phyloP scores from a whole-genome alignment of 192 early-diverging fungal species.

The Piromyces finnis region DNA sequence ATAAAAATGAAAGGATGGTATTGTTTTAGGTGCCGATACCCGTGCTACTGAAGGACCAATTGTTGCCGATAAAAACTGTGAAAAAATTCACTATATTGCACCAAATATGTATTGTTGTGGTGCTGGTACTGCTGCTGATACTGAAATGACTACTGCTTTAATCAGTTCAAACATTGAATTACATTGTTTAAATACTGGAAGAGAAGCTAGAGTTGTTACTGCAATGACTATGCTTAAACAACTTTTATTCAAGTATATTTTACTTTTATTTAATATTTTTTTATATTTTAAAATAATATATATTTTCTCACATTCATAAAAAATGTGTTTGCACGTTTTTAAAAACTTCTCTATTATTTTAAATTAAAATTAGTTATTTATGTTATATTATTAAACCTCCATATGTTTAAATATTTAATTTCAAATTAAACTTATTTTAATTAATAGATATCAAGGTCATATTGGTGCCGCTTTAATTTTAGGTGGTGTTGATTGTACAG shows the following conservation, averaged over 20 bases:
- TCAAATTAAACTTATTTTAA: neutral
- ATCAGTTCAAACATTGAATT: conserved; percentile 88
- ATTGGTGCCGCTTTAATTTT: conserved; percentile 86
- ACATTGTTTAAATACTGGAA: conserved; percentile 75
- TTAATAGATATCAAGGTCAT: conserved; percentile 72
- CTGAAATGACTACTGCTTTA: conserved; percentile 81
- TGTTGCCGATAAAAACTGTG: conserved; percentile 97
- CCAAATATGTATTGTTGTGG: conserved; percentile 91
- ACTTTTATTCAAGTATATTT: conserved; percentile 64
- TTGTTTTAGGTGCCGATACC: conserved; percentile 91
- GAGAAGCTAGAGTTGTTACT: conserved; percentile 71
- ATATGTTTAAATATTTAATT: too few species aligned
- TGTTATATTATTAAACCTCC: too few species aligned
- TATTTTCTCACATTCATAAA: too few species aligned
- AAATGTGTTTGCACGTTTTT: too few species aligned
- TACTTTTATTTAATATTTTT: too few species aligned
- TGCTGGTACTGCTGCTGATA: conserved; percentile 98
- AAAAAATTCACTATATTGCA: conserved; percentile 94
- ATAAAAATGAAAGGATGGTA: conserved; percentile 44
- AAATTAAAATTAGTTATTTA: too few species aligned
- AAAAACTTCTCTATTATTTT: too few species aligned
- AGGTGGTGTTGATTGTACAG: conserved; percentile 78
- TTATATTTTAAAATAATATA: too few species aligned
- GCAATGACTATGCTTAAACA: conserved; percentile 97
- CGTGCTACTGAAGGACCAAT: conserved; percentile 88